A percentile compares a stretch with the other conserved stretches of the same genome.
These are phyloP conservation scores for Fusarium nygamai DNA, from an alignment of 2,329 filamentous ascomycete species.

Conservation along the genomic window DNA sequence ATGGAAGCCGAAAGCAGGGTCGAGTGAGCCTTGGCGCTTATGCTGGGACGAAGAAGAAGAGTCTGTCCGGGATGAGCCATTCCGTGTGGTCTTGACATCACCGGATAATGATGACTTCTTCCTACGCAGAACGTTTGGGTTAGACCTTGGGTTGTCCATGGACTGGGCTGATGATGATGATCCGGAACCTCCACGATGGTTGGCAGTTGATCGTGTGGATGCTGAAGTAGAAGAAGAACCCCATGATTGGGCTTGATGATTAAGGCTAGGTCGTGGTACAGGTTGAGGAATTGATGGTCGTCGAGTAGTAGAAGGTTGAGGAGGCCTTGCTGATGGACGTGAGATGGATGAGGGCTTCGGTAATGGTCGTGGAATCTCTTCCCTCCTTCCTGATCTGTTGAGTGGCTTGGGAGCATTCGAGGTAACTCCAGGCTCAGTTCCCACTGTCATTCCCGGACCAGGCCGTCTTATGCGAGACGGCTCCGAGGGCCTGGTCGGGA, in stretches of 20 bases:
- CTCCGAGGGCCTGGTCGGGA: slow-evolving; percentile 53
- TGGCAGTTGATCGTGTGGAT: slow-evolving; percentile 46
- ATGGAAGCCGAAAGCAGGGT: slow-evolving; percentile 48
- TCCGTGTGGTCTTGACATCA: slow-evolving; percentile 47
- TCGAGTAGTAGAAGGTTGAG: slow-evolving; percentile 38
- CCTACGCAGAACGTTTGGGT: slow-evolving; percentile 58
- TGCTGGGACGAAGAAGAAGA: slow-evolving; percentile 57
- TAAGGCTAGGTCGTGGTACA: slow-evolving; percentile 40
- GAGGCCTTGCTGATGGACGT: slow-evolving; percentile 33
- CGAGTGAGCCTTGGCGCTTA: slow-evolving; percentile 50
- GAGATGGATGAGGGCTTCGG: slow-evolving; percentile 31
- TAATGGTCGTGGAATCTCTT: slow-evolving; percentile 28
- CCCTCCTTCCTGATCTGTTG: slow-evolving; percentile 36
- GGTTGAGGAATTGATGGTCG: slow-evolving; percentile 42
- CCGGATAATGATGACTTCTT: slow-evolving; percentile 60
- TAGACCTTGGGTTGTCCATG: slow-evolving; percentile 47
- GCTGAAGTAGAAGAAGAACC: slow-evolving; percentile 49
- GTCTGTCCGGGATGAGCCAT: slow-evolving; percentile 51
- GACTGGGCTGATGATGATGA: slow-evolving; percentile 49
- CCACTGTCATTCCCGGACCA: slow-evolving; percentile 21
- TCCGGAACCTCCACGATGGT: slow-evolving; percentile 47
- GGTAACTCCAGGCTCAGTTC: slow-evolving; percentile 29
- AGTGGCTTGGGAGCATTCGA: slow-evolving; percentile 38
- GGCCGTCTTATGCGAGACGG: slow-evolving; percentile 45
- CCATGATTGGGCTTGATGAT: slow-evolving; percentile 57